Conservation (phyloP, 2,329 filamentous ascomycete genomes). For the Fusarium torulosum region DNA sequence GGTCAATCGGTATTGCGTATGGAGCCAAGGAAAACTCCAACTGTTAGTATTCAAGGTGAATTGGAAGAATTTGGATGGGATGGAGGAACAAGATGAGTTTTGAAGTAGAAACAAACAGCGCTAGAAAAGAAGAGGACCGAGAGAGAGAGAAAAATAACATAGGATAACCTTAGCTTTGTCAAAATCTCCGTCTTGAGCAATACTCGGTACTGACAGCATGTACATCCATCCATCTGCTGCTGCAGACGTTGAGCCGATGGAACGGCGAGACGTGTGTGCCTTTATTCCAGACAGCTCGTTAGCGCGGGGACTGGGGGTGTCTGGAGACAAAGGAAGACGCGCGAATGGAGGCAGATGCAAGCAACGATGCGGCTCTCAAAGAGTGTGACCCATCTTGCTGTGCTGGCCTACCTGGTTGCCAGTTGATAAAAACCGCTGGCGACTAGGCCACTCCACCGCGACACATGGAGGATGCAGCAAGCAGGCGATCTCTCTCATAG, state of each 20-base stretch:
- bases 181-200: slow-evolving; percentile 59
- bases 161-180: slow-evolving; percentile 30
- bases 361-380: slow-evolving; percentile 75
- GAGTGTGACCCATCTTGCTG: slow-evolving; percentile 83
- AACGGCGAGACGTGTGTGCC: slow-evolving; percentile 64
- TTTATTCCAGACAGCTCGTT: slow-evolving; percentile 71
- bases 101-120: slow-evolving; percentile 29
- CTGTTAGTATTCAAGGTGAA: slow-evolving; percentile 15
- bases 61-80: slow-evolving; percentile 17
- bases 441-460: slow-evolving; percentile 73
- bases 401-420: slow-evolving; percentile 88
- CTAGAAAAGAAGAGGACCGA: slow-evolving; percentile 14
- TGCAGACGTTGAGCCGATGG: slow-evolving; percentile 65
- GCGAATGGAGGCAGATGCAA: slow-evolving; percentile 65
- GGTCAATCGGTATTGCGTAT: slow-evolving; percentile 24
- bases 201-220: slow-evolving; percentile 28
- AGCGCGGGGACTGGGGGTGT: slow-evolving; percentile 65
- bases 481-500: slow-evolving; percentile 62
- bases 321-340: slow-evolving; percentile 56
- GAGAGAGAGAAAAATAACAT: slow-evolving; percentile 17
- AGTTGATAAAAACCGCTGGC: slow-evolving; percentile 77
- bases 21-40: slow-evolving; percentile 12
- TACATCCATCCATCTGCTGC: slow-evolving; percentile 49
- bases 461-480: slow-evolving; percentile 59
- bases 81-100: slow-evolving; percentile 22